Percentiles rank a stretch among this genome's conserved stretches.
phyloP scores from a whole-genome alignment of 1,284 basidiomycete species.

The Ustilago hordei region DNA sequence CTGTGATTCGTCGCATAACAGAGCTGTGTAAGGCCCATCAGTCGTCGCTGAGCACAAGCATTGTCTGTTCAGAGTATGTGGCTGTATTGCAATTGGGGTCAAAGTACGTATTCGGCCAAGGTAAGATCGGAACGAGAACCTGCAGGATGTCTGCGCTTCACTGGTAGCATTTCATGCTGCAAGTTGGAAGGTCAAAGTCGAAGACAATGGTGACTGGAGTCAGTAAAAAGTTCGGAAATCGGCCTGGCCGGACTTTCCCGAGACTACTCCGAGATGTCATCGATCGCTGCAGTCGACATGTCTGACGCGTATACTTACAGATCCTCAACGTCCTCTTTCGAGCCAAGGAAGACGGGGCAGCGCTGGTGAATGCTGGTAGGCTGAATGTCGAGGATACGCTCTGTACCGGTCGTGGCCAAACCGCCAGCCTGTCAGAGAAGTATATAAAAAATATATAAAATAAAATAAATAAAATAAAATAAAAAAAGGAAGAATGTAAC shows the following conservation, averaged over 20 bases:
- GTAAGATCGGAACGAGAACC: neutral
- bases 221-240: conserved; percentile 3
- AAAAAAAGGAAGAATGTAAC: too few relatives aligned
- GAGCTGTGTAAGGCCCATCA: neutral
- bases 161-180: conserved; percentile 25
- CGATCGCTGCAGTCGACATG: neutral
- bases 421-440: conserved; percentile 81
- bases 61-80: neutral
- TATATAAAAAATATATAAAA: too few relatives aligned
- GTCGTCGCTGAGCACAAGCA: neutral
- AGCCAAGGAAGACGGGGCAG: conserved; percentile 92
- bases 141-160: neutral
- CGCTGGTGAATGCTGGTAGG: conserved; percentile 92
- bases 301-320: conserved; percentile 35
- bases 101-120: neutral
- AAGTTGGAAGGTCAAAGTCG: neutral
- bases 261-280: neutral
- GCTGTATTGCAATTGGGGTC: neutral
- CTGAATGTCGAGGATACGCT: conserved; percentile 90
- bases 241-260: neutral
- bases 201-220: neutral
- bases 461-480: too few relatives aligned
- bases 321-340: conserved; percentile 92
- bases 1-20: neutral
- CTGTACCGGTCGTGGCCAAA: conserved; percentile 90